Evolutionary conservation across 331 rosid genomes (phyloP).

Genomic region (Rosa hybrid): DNA sequence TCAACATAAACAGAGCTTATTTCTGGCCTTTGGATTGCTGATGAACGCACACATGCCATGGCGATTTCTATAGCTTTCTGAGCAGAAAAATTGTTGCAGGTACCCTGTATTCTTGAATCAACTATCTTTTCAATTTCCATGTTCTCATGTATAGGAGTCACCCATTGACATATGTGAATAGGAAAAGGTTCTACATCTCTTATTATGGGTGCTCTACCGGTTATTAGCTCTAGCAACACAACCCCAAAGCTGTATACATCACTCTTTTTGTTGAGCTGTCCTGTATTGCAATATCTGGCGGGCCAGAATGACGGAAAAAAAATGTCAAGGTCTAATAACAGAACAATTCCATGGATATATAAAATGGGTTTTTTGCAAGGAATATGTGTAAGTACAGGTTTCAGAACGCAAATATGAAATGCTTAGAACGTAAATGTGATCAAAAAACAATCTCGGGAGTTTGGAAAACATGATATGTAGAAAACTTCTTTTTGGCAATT

Average conservation of each 20-base stretch:
- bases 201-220: not conserved
- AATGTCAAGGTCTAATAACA: not conserved
- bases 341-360: not conserved
- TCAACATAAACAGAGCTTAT: not conserved
- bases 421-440: too few species aligned
- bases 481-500: not conserved
- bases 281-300: not conserved
- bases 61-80: constrained; percentile 1
- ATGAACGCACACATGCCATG: not conserved
- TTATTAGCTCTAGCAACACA: constrained; percentile 1
- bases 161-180: constrained; percentile 3
- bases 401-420: too few species aligned
- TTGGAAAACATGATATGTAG: too few species aligned
- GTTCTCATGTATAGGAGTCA: not conserved
- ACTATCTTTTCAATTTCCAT: not conserved
- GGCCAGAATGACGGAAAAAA: too few species aligned
- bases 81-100: not conserved
- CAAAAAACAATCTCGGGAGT: too few species aligned
- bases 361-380: too few species aligned
- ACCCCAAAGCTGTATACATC: constrained; percentile 5
- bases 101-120: constrained; percentile 2
- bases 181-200: not conserved
- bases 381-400: too few species aligned
- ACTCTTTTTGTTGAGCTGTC: not conserved
- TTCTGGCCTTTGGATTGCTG: not conserved